Evolutionary conservation across 2,329 filamentous ascomycete genomes (phyloP).

Genomic region (Penicillium sp.): DNA sequence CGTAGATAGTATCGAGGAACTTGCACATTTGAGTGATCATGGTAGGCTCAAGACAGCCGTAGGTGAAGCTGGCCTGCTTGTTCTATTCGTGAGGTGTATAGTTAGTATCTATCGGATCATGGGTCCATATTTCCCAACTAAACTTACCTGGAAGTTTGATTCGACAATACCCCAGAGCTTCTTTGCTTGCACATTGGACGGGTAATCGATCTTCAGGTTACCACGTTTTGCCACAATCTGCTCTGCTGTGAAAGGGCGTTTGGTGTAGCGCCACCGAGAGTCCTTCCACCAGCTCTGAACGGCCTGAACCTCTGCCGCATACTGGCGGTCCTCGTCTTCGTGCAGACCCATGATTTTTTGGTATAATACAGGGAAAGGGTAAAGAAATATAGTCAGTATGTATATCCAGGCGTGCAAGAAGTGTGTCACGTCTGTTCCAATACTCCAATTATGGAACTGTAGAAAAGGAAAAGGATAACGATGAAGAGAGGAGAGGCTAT

Average conservation of each 20-base stretch:
- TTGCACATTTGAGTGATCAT: slow-evolving; percentile 99
- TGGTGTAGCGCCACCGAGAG: slow-evolving; percentile 84
- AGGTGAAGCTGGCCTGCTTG: slow-evolving; percentile 82
- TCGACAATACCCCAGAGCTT: slow-evolving; percentile 92
- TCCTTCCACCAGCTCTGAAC: slow-evolving; percentile 93
- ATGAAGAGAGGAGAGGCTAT: slow-evolving; percentile 5
- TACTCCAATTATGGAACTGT: slow-evolving; percentile 2
- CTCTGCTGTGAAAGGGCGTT: slow-evolving; percentile 86
- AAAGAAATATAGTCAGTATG: slow-evolving; percentile 7
- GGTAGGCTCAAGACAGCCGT: slow-evolving; percentile 92
- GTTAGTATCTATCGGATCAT: slow-evolving; percentile 10
- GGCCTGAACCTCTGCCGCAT: slow-evolving; percentile 71
- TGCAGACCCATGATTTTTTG: slow-evolving; percentile 33
- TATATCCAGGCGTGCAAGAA: slow-evolving; percentile 1
- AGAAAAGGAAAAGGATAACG: background rate
- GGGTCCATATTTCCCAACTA: background rate
- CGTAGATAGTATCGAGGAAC: slow-evolving; percentile 95
- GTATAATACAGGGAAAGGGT: slow-evolving; percentile 11
- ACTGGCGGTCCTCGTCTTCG: slow-evolving; percentile 64
- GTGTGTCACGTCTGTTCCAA: slow-evolving; percentile 5
- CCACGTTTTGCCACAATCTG: slow-evolving; percentile 94
- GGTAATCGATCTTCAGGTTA: slow-evolving; percentile 80
- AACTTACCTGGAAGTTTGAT: slow-evolving; percentile 64
- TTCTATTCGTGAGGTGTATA: slow-evolving; percentile 44
- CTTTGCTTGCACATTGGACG: slow-evolving; percentile 79